phyloP scores from a whole-genome alignment of 257 asterid genomes.

The Lithospermum erythrorhizon region DNA sequence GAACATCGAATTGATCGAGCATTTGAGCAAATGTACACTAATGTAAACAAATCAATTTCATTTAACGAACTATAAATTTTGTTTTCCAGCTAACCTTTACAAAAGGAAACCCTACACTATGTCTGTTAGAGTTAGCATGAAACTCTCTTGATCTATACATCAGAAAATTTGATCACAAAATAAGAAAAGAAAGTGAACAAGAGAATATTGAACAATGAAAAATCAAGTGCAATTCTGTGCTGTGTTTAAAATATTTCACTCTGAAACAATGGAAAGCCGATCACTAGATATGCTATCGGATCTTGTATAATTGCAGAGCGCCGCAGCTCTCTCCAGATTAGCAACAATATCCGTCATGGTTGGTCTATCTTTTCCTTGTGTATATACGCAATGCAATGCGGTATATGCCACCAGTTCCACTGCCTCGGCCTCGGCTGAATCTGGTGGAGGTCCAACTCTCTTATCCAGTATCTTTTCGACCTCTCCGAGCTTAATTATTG shows the following conservation, averaged over 20 bases:
- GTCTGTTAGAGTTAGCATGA: not conserved
- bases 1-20: no score
- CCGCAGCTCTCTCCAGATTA: slow-evolving; percentile 14
- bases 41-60: not conserved
- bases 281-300: slow-evolving; percentile 6
- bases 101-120: not conserved
- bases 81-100: not conserved
- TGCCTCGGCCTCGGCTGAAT: slow-evolving; percentile 5
- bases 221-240: not conserved
- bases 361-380: slow-evolving; percentile 14
- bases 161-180: not conserved
- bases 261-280: slow-evolving; percentile 4
- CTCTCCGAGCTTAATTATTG: slow-evolving; percentile 10
- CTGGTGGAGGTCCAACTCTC: slow-evolving; percentile 11
- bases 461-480: slow-evolving; percentile 12
- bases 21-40: not conserved
- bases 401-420: slow-evolving; percentile 18
- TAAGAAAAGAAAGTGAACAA: no score
- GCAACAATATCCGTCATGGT: slow-evolving; percentile 13
- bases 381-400: slow-evolving; percentile 14
- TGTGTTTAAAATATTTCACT: slow-evolving; percentile 1
- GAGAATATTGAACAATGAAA: not conserved
- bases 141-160: not conserved
- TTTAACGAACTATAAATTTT: no score
- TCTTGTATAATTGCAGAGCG: slow-evolving; percentile 7